phyloP scores from a whole-genome alignment of 2,329 filamentous ascomycete species.

The Chaetoscypha palmicola region DNA sequence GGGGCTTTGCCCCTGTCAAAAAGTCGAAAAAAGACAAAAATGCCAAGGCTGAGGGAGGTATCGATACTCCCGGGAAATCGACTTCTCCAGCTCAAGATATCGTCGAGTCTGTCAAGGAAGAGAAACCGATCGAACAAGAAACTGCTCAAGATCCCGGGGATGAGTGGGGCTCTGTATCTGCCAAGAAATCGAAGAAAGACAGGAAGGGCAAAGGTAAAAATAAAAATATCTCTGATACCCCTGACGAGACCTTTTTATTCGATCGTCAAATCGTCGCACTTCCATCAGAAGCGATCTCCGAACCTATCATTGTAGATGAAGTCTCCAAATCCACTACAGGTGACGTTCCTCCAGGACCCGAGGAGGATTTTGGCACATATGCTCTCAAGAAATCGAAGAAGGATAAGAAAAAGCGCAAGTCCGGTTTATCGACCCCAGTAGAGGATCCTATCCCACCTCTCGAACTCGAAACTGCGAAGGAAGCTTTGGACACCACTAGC shows the following conservation, averaged over 20 bases:
- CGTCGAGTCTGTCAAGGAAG: not conserved
- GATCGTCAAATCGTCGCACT: not conserved
- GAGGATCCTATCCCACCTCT: conserved; percentile 1
- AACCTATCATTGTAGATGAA: not conserved
- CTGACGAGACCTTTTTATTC: not conserved
- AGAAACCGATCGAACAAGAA: not conserved
- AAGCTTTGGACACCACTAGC: not conserved
- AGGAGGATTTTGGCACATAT: conserved; percentile 1
- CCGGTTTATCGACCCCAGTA: conserved; percentile 13
- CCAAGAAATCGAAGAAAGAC: conserved; percentile 14
- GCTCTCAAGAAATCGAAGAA: conserved; percentile 16
- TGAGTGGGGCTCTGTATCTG: conserved; percentile 1
- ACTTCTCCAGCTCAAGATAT: not conserved
- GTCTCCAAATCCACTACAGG: not conserved
- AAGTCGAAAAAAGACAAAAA: not conserved
- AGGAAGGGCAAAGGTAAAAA: conserved; percentile 18
- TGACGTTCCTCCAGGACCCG: not conserved
- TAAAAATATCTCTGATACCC: conserved; percentile 5
- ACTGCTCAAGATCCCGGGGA: not conserved
- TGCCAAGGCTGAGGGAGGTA: not conserved
- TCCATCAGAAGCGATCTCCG: not conserved
- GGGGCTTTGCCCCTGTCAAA: not conserved
- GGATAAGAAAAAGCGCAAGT: conserved; percentile 20
- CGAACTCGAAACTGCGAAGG: not conserved
- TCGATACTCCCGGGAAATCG: not conserved